phyloP scores from a whole-genome alignment of 257 asterid genomes.

The Solanum bulbocastanum region DNA sequence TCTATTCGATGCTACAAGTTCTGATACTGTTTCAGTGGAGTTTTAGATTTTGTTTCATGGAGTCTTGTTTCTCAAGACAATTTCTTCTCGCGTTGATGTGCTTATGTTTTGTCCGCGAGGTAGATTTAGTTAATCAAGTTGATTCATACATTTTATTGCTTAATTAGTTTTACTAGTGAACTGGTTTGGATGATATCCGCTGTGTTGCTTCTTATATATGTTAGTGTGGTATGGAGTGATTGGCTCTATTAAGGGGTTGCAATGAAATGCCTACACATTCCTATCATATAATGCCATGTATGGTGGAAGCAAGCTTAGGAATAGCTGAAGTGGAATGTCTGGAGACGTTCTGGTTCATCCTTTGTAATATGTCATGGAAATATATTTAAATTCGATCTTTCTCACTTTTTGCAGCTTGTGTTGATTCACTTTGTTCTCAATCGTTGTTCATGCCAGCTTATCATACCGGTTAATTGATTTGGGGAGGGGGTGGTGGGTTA shows the following conservation, averaged over 20 bases:
- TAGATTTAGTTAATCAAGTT: not conserved
- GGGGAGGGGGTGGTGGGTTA: not conserved
- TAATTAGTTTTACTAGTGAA: not conserved
- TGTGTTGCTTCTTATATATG: not conserved
- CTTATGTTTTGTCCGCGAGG: not conserved
- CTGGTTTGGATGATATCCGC: not conserved
- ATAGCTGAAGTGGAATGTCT: not conserved
- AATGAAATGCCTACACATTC: not conserved
- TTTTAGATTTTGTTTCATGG: not conserved
- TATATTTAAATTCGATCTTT: too few relatives aligned
- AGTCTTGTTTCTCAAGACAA: not conserved
- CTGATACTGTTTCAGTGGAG: not conserved
- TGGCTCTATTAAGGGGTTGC: not conserved
- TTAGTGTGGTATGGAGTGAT: not conserved
- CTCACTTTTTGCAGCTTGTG: not conserved
- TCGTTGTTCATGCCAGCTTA: not conserved
- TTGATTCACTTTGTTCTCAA: not conserved
- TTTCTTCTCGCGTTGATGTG: not conserved
- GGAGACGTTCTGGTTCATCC: not conserved
- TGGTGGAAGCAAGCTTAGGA: not conserved
- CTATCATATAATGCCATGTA: not conserved
- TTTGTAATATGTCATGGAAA: not conserved
- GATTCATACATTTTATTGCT: not conserved
- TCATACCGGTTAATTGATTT: not conserved
- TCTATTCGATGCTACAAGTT: not conserved